Conservation (phyloP, 75 land plant genomes). For the Picea sitchensis region DNA sequence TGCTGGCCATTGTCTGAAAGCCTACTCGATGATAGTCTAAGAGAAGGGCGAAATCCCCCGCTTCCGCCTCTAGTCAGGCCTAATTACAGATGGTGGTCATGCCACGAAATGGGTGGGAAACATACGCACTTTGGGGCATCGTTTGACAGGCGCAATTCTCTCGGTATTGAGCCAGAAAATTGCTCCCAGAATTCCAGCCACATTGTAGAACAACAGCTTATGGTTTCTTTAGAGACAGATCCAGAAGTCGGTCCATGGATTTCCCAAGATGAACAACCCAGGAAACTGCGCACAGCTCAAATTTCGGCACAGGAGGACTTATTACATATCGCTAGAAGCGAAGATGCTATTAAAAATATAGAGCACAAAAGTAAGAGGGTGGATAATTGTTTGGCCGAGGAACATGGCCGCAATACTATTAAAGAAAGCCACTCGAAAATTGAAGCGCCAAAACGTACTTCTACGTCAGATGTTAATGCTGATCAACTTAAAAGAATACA, state of each 20-base stretch:
- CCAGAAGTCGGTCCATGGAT: neutral
- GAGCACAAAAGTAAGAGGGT: neutral
- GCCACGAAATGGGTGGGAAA: neutral
- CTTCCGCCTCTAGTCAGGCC: neutral
- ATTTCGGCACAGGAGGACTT: neutral
- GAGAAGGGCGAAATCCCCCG: neutral
- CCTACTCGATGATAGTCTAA: neutral
- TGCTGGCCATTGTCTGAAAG: slow-evolving; percentile 3
- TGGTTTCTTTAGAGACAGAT: neutral
- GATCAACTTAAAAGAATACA: neutral
- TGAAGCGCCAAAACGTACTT: neutral
- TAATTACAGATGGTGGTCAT: slow-evolving; percentile 5
- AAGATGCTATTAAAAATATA: neutral
- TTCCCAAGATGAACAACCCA: neutral
- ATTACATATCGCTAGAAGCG: neutral
- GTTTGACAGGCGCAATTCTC: neutral
- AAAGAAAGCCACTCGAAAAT: neutral
- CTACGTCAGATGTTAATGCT: neutral
- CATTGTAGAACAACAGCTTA: neutral
- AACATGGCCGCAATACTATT: neutral
- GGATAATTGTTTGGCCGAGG: neutral
- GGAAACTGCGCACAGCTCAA: neutral
- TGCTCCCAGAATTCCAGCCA: too few species aligned
- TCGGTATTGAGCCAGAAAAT: neutral
- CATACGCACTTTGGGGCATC: neutral